Evolutionary conservation across 306 rosid species (phyloP).

Genomic region (Quercus parvula): DNA sequence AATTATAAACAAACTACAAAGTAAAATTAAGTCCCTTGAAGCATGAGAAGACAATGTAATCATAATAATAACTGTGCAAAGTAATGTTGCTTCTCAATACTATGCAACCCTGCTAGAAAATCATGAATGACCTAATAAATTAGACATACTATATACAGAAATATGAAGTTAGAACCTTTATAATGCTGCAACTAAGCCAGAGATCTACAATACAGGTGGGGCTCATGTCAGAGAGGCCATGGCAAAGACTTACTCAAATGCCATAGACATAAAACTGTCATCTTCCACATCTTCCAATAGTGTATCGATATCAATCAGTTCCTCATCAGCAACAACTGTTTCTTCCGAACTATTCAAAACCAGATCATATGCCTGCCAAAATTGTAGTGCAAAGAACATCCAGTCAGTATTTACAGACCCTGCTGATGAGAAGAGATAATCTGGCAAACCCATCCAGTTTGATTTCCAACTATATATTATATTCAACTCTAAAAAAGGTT

Average conservation of each 20-base stretch:
- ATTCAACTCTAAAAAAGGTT: not conserved
- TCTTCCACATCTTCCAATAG: conserved; percentile 84
- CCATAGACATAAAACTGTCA: conserved; percentile 65
- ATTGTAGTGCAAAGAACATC: conserved; percentile 18
- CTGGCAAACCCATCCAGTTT: too few relatives aligned
- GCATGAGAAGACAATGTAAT: not conserved
- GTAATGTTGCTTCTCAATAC: not conserved
- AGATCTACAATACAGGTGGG: conserved; percentile 32
- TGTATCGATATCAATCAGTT: conserved; percentile 63
- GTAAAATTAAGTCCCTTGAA: not conserved
- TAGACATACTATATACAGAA: conserved; percentile 43
- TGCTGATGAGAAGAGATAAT: not conserved
- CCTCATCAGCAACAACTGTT: conserved; percentile 56
- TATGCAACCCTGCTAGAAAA: not conserved
- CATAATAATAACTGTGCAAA: not conserved
- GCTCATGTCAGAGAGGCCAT: conserved; percentile 11
- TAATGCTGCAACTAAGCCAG: conserved; percentile 30
- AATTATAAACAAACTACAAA: not conserved
- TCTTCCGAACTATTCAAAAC: conserved; percentile 48
- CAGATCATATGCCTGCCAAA: conserved; percentile 41
- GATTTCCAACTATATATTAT: too few relatives aligned
- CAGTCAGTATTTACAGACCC: not conserved
- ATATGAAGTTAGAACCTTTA: conserved; percentile 32
- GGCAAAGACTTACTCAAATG: conserved; percentile 52
- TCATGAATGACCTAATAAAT: not conserved